Evolutionary conservation across 306 rosid genomes (phyloP).

Genomic region (Nissolia schottii): DNA sequence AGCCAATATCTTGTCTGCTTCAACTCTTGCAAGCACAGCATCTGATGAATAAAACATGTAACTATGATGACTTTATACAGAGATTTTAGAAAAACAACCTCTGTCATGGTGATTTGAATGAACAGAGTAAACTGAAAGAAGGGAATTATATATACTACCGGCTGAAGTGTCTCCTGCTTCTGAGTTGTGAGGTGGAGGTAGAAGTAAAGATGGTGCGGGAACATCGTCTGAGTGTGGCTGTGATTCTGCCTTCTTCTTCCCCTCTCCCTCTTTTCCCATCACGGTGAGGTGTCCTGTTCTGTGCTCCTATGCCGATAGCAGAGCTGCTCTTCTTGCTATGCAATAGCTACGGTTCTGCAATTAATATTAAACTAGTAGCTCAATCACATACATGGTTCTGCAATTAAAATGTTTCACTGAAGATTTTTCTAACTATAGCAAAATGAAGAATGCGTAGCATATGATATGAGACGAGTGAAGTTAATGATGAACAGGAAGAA

Average conservation of each 20-base stretch:
- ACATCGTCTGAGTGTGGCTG: background rate
- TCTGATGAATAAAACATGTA: slow-evolving; percentile 30
- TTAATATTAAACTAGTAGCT: too few species aligned
- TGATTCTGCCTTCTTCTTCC: slow-evolving; percentile 11
- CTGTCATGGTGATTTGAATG: slow-evolving; percentile 2
- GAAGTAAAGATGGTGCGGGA: background rate
- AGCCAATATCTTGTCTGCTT: slow-evolving; percentile 68
- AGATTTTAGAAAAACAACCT: slow-evolving; percentile 33
- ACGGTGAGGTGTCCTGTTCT: background rate
- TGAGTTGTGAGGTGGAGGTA: background rate
- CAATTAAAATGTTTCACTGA: background rate
- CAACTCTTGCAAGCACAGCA: slow-evolving; percentile 51
- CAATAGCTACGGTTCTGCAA: too few species aligned
- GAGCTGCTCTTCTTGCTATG: too few species aligned
- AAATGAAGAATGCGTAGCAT: background rate
- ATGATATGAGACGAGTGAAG: background rate
- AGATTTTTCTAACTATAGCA: background rate
- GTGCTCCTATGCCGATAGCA: too few species aligned
- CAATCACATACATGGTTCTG: background rate
- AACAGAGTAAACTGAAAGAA: background rate
- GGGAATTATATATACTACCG: background rate
- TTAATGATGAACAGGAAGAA: background rate
- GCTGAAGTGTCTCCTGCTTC: background rate
- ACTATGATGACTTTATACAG: background rate
- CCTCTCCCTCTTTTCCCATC: slow-evolving; percentile 37